Percentiles rank a stretch among this genome's conserved stretches.
phyloP scores from a whole-genome alignment of 345 rosid genomes.

The Geranium rotundifolium region DNA sequence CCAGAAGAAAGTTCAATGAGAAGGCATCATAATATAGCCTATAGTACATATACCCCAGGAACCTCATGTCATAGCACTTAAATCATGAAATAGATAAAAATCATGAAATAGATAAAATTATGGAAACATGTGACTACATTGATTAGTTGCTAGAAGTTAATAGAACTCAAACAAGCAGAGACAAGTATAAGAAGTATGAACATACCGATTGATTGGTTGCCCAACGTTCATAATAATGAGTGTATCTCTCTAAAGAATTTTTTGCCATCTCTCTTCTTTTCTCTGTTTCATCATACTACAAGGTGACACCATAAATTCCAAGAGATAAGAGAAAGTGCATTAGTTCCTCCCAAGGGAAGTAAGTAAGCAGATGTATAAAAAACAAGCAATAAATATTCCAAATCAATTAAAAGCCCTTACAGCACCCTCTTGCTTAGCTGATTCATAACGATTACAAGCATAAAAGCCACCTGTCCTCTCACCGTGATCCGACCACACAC shows the following conservation, averaged over 20 bases:
- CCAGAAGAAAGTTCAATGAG: too few relatives aligned
- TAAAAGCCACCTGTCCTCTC: conserved; percentile 92
- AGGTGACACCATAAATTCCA: not conserved
- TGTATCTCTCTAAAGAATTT: conserved; percentile 84
- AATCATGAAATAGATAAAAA: too few relatives aligned
- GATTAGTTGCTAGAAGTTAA: not conserved
- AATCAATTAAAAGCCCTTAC: conserved; percentile 26
- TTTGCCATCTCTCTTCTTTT: conserved; percentile 95
- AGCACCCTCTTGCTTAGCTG: conserved; percentile 87
- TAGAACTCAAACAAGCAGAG: not conserved
- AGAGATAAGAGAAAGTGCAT: too few relatives aligned
- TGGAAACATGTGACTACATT: not conserved
- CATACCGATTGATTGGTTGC: conserved; percentile 88
- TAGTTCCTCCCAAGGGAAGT: too few relatives aligned
- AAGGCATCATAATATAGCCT: too few relatives aligned
- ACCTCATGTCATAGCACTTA: too few relatives aligned
- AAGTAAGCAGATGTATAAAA: not conserved
- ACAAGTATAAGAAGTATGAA: not conserved
- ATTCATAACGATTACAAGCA: conserved; percentile 78
- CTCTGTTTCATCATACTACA: conserved; percentile 85
- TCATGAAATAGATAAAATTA: too few relatives aligned
- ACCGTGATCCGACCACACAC: conserved; percentile 86
- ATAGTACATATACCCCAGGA: too few relatives aligned
- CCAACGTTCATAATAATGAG: conserved; percentile 99
- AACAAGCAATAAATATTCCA: not conserved